Percentiles rank a stretch among this genome's conserved stretches.
phyloP scores from a whole-genome alignment of 805 yeast species.

The Yarrowia keelungensis region DNA sequence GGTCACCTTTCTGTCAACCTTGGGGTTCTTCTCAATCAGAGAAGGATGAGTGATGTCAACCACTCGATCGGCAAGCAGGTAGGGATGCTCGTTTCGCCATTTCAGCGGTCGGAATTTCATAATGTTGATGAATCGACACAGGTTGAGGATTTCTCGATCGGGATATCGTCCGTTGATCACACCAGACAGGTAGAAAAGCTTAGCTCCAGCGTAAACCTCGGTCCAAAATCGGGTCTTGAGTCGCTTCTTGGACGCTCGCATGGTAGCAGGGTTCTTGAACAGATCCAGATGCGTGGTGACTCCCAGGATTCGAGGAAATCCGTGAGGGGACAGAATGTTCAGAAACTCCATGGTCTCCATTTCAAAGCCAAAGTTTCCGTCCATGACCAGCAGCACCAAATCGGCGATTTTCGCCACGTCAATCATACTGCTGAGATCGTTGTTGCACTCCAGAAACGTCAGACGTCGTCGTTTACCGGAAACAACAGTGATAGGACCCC shows the following conservation, averaged over 20 bases:
- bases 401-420: constrained; percentile 97
- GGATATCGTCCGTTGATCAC: constrained; percentile 97
- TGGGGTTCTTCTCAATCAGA: constrained; percentile 74
- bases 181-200: constrained; percentile 90
- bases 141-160: constrained; percentile 90
- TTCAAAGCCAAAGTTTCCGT: constrained; percentile 97
- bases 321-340: constrained; percentile 96
- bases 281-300: constrained; percentile 94
- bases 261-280: constrained; percentile 85
- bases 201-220: constrained; percentile 98
- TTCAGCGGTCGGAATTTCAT: constrained; percentile 99
- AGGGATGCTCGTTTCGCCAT: constrained; percentile 99
- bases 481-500: constrained; percentile 96
- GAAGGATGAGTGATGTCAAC: constrained; percentile 96
- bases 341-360: constrained; percentile 99
- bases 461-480: constrained; percentile 92
- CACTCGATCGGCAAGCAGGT: constrained; percentile 85
- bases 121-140: constrained; percentile 90
- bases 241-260: constrained; percentile 89
- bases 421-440: constrained; percentile 93
- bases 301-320: constrained; percentile 97
- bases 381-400: constrained; percentile 83
- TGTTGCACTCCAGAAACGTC: constrained; percentile 90
- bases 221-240: constrained; percentile 97
- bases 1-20: constrained; percentile 87